Evolutionary conservation across 2,329 filamentous ascomycete genomes (phyloP).

Genomic region (Stachybotrys chlorohalonatus): DNA sequence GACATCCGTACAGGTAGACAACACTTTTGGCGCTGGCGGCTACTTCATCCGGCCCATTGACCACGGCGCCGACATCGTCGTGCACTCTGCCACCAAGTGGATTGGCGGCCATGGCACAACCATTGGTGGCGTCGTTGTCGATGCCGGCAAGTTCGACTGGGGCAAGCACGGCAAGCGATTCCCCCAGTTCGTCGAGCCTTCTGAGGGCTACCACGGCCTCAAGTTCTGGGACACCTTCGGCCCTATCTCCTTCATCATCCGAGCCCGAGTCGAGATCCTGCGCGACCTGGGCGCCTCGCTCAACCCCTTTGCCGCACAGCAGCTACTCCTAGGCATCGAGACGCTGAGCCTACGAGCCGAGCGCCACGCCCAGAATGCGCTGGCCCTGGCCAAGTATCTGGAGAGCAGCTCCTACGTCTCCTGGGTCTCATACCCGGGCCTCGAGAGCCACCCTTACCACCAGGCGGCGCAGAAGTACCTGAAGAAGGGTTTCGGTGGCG

Average conservation of each 20-base stretch:
- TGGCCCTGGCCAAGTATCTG: conserved; percentile 73
- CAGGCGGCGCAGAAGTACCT: conserved; percentile 80
- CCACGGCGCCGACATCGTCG: conserved; percentile 86
- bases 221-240: conserved; percentile 95
- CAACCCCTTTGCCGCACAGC: conserved; percentile 88
- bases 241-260: conserved; percentile 70
- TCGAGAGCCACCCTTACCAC: conserved; percentile 75
- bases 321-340: conserved; percentile 81
- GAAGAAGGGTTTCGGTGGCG: conserved; percentile 74
- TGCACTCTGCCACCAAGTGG: conserved; percentile 95
- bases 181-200: conserved; percentile 85
- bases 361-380: conserved; percentile 76
- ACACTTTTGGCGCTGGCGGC: conserved; percentile 90
- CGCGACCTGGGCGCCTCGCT: conserved; percentile 76
- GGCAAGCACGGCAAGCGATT: conserved; percentile 74
- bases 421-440: conserved; percentile 91
- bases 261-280: conserved; percentile 80
- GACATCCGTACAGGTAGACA: conserved; percentile 56
- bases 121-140: conserved; percentile 76
- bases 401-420: conserved; percentile 74
- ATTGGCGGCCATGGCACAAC: conserved; percentile 94
- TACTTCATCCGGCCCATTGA: conserved; percentile 82
- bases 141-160: conserved; percentile 92
- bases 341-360: conserved; percentile 82
- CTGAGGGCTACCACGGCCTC: conserved; percentile 83